Percentiles rank a stretch among this genome's conserved stretches.
Conservation (phyloP, 331 rosid genomes). For the Acacia pycnantha region DNA sequence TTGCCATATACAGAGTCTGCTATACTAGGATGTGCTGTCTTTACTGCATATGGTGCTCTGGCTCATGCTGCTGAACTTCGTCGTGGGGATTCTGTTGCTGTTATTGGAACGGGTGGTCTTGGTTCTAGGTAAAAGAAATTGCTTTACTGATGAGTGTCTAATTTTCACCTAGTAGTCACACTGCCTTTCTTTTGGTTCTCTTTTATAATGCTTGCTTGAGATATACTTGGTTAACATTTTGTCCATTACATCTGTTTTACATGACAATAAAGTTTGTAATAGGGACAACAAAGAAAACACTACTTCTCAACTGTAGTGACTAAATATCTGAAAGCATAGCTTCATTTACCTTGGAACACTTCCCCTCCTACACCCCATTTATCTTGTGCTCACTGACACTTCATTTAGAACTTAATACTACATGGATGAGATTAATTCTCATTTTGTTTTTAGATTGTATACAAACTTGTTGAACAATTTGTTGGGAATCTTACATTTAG, state of each 20-base stretch:
- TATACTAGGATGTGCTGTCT: constrained; percentile 91
- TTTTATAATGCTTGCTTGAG: constrained; percentile 24
- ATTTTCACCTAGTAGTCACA: too few relatives aligned
- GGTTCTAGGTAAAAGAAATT: constrained; percentile 75
- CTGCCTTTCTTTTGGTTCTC: too few relatives aligned
- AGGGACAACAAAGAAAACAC: background rate
- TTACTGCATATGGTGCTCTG: constrained; percentile 98
- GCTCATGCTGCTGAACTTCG: constrained; percentile 91
- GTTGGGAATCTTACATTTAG: background rate
- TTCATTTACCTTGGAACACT: background rate
- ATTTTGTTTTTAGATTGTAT: background rate
- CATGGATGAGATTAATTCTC: background rate
- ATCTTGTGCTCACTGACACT: background rate
- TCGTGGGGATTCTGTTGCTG: constrained; percentile 92
- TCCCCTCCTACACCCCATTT: background rate
- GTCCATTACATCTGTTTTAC: too few relatives aligned
- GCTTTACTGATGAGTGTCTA: background rate
- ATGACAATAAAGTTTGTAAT: background rate
- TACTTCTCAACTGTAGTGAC: too few relatives aligned
- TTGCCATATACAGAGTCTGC: constrained; percentile 87
- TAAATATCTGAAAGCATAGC: too few relatives aligned
- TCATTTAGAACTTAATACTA: constrained; percentile 2
- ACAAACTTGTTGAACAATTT: background rate
- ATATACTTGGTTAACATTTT: too few relatives aligned
- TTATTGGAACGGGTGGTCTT: constrained; percentile 90